phyloP scores from a whole-genome alignment of 2,329 filamentous ascomycete genomes.

The Diaporthe sp. region DNA sequence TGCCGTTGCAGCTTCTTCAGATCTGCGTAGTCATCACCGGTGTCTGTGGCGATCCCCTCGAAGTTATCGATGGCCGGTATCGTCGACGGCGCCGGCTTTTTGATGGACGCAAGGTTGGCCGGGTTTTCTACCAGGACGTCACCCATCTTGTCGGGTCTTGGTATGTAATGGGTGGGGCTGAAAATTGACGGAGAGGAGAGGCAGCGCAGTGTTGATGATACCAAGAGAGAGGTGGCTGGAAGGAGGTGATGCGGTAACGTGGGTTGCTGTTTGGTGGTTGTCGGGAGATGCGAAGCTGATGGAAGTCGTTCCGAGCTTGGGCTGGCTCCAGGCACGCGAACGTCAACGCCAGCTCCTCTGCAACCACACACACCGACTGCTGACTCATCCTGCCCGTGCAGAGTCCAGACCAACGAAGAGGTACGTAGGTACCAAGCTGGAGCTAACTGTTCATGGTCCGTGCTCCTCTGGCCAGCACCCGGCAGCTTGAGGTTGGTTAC shows the following conservation, averaged over 20 bases:
- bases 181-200: neutral
- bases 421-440: neutral
- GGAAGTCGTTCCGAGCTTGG: slow-evolving; percentile 23
- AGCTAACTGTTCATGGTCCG: slow-evolving; percentile 25
- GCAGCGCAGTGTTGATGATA: neutral
- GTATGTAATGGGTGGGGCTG: neutral
- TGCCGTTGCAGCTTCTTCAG: slow-evolving; percentile 97
- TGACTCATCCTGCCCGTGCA: slow-evolving; percentile 8
- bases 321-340: slow-evolving; percentile 38
- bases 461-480: neutral
- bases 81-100: slow-evolving; percentile 81
- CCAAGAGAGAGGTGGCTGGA: neutral
- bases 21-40: slow-evolving; percentile 91
- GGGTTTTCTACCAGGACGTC: slow-evolving; percentile 89
- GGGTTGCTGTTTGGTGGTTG: slow-evolving; percentile 31
- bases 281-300: slow-evolving; percentile 16
- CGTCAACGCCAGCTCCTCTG: slow-evolving; percentile 38
- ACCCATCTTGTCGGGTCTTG: slow-evolving; percentile 72
- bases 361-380: slow-evolving; percentile 23
- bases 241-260: slow-evolving; percentile 22
- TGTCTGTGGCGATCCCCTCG: slow-evolving; percentile 84
- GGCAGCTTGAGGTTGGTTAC: neutral
- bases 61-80: slow-evolving; percentile 93
- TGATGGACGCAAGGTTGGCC: slow-evolving; percentile 81
- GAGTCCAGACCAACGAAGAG: neutral